Base-by-base conservation (phyloP, 306 rosid genomes). In the Ziziphus jujuba region DNA sequence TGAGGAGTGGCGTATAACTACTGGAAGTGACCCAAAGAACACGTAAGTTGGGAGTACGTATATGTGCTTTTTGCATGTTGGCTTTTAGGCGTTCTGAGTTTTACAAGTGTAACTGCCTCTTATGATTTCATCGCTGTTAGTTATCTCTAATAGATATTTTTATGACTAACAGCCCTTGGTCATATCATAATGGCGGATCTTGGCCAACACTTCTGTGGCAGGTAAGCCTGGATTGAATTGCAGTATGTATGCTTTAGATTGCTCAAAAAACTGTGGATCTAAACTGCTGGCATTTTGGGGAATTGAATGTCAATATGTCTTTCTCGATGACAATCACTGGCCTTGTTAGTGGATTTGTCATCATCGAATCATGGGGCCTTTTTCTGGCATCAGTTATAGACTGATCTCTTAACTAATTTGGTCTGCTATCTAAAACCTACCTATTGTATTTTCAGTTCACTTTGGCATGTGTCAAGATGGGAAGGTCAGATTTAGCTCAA, bases 161-260 rank as follows among this genome's bases (percentile, higher is more conserved):
- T 65, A 34, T 71, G 56, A 38, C 70, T 64, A 67, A 69, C 95
- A 93, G 99, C 54, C 87, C 99, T 33, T 93, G 97, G 99, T 93
- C 99, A 56, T 93, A 93, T 80, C 99, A 93, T 70, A 93, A 93
- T 57, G 97, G 96, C 25, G 99, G 99, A 67, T 93, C 99, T 66
- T 93, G 99, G 99, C 99, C 99, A 2, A 90, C 99, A 16, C 97
- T 93, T 71, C 72, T 93, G 57, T 93, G 99, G 97, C 99, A 93
- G 96, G 98, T 93, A 70, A 70, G 47, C 44, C 49, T 63, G 64
- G 72, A 49, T 19, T 51, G 19, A 9, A 13, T 53, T 51, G 22
- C 61, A 16, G 17, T 33, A 15, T 59, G 17, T 50, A 28, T 47
- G 16, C 56, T 51, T 36, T 45, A 53, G 57, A 54, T 35, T 25